These are phyloP conservation scores for Pestalotiopsis sp. DNA, from an alignment of 2,329 filamentous ascomycete genomes.

Conservation along the genomic window DNA sequence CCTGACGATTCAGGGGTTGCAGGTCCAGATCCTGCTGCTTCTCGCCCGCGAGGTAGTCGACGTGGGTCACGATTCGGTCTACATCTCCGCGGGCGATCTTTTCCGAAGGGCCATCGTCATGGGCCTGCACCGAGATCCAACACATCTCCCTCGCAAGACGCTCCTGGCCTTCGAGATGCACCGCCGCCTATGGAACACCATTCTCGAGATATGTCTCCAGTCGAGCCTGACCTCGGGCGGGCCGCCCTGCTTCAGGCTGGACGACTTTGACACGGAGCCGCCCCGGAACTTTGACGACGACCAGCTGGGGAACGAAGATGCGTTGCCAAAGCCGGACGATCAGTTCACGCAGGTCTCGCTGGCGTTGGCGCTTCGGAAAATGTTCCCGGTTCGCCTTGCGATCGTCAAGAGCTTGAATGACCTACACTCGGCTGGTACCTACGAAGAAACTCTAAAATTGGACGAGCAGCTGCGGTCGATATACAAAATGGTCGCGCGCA, in stretches of 20 bases:
- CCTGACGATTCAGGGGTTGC: constrained; percentile 51
- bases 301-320: constrained; percentile 42
- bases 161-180: constrained; percentile 55
- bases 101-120: constrained; percentile 60
- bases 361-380: constrained; percentile 48
- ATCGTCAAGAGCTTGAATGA: constrained; percentile 48
- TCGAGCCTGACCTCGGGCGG: constrained; percentile 49
- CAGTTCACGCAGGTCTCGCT: constrained; percentile 53
- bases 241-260: constrained; percentile 43
- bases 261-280: constrained; percentile 52
- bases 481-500: constrained; percentile 44
- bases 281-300: constrained; percentile 56
- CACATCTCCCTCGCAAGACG: constrained; percentile 49
- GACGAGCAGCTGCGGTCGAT: constrained; percentile 43
- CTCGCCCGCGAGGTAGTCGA: constrained; percentile 51
- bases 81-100: constrained; percentile 51
- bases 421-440: constrained; percentile 38
- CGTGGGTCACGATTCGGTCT: constrained; percentile 50
- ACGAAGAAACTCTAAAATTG: constrained; percentile 47
- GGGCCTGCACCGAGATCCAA: constrained; percentile 61
- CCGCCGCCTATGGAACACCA: constrained; percentile 58
- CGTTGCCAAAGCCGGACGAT: constrained; percentile 20
- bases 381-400: constrained; percentile 45
- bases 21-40: constrained; percentile 55
- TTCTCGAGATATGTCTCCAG: constrained; percentile 52